Evolutionary conservation across 805 yeast genomes (phyloP).

Genomic region (Metschnikowia reukaufii): DNA sequence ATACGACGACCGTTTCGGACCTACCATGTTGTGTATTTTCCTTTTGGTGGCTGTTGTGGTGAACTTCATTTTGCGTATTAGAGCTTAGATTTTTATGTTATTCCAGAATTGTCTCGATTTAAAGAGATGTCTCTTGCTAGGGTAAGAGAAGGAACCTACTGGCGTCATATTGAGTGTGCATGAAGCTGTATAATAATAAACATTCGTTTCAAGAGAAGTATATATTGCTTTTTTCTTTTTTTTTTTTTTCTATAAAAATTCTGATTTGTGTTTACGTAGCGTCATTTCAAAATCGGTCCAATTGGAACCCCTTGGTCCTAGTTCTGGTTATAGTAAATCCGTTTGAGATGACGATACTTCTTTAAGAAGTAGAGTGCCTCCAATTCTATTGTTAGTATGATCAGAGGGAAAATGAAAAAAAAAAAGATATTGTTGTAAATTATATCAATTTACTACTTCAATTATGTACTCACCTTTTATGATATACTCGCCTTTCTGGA

Average conservation of each 20-base stretch:
- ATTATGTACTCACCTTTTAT: constrained; percentile 28
- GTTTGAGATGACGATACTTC: constrained; percentile 33
- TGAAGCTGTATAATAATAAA: constrained; percentile 3
- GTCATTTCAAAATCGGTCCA: too few species aligned
- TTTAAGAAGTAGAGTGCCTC: constrained; percentile 34
- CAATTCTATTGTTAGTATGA: constrained; percentile 27
- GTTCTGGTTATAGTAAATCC: constrained; percentile 29
- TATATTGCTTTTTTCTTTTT: too few species aligned
- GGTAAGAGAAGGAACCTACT: too few species aligned
- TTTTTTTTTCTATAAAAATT: too few species aligned
- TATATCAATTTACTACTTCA: too few species aligned
- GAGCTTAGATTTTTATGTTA: constrained; percentile 34
- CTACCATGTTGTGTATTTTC: constrained; percentile 95
- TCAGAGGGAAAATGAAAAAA: too few species aligned
- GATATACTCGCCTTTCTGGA: constrained; percentile 31
- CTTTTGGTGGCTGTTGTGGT: constrained; percentile 89
- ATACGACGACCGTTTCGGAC: constrained; percentile 98
- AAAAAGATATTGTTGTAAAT: too few species aligned
- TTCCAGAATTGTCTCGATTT: too few species aligned
- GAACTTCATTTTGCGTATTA: constrained; percentile 82
- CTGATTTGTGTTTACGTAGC: too few species aligned
- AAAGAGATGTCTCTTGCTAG: too few species aligned
- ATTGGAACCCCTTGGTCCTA: too few species aligned
- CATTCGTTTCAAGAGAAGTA: neutral
- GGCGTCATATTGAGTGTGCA: neutral